phyloP scores from a whole-genome alignment of 305 asterid genomes.

The Galium porrigens region DNA sequence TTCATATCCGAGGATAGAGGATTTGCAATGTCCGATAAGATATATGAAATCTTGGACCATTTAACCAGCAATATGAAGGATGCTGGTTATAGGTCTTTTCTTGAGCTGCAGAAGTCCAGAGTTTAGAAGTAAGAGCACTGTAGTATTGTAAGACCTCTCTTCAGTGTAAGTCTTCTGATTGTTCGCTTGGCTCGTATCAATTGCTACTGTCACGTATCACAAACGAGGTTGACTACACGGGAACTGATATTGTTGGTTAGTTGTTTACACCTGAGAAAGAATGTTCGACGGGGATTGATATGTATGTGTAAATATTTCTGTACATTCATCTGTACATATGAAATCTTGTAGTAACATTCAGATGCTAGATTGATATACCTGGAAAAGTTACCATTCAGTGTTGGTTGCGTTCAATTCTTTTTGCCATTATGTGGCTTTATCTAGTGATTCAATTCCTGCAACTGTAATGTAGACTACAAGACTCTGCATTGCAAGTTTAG shows the following conservation, averaged over 20 bases:
- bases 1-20: slow-evolving; percentile 48
- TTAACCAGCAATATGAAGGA: slow-evolving; percentile 52
- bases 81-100: slow-evolving; percentile 29
- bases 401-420: neutral
- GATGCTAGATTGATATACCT: neutral
- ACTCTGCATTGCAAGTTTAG: neutral
- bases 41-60: slow-evolving; percentile 34
- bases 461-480: neutral
- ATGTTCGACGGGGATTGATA: neutral
- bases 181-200: neutral
- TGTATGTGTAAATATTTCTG: neutral
- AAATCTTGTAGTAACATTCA: neutral
- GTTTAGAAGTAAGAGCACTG: slow-evolving; percentile 11
- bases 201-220: neutral
- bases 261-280: neutral
- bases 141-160: neutral
- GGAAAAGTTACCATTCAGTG: neutral
- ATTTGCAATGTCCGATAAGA: slow-evolving; percentile 34
- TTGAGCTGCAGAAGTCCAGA: slow-evolving; percentile 23
- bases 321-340: neutral
- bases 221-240: neutral
- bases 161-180: neutral
- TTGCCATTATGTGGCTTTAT: neutral
- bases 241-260: neutral
- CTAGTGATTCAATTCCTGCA: neutral